Conservation (phyloP, 768 basidiomycete species). For the Naematelia encephala region DNA sequence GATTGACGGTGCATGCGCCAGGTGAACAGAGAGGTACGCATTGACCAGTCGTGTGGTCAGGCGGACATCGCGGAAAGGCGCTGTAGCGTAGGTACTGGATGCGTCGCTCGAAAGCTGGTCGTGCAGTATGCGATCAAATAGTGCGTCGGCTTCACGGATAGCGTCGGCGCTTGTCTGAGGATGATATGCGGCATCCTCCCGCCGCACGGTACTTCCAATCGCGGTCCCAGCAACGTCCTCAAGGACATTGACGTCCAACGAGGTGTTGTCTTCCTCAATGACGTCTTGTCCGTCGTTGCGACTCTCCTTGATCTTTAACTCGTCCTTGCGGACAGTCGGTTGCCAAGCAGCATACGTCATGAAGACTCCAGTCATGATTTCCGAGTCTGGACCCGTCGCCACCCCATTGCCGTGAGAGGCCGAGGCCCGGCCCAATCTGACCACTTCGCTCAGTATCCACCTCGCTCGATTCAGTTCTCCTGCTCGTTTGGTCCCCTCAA, state of each 20-base stretch:
- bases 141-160: slow-evolving; percentile 63
- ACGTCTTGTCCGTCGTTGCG: not conserved
- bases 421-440: slow-evolving; percentile 46
- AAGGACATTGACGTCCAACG: slow-evolving; percentile 13
- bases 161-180: slow-evolving; percentile 74
- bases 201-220: not conserved
- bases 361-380: slow-evolving; percentile 77
- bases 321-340: slow-evolving; percentile 63
- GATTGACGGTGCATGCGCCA: slow-evolving; percentile 58
- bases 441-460: slow-evolving; percentile 88
- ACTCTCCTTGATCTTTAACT: slow-evolving; percentile 45
- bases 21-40: slow-evolving; percentile 75
- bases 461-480: slow-evolving; percentile 78
- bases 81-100: no score
- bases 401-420: not conserved
- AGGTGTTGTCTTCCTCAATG: slow-evolving; percentile 13
- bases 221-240: slow-evolving; percentile 5
- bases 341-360: slow-evolving; percentile 79
- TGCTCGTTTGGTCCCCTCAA: slow-evolving; percentile 82
- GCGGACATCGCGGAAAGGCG: no score
- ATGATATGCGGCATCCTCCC: not conserved
- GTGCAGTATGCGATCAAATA: slow-evolving; percentile 63
- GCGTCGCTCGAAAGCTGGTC: slow-evolving; percentile 43
- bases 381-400: slow-evolving; percentile 57
- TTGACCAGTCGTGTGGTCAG: slow-evolving; percentile 58